Evolutionary conservation across 805 yeast genomes (phyloP).

Genomic region (Candida succiphila): DNA sequence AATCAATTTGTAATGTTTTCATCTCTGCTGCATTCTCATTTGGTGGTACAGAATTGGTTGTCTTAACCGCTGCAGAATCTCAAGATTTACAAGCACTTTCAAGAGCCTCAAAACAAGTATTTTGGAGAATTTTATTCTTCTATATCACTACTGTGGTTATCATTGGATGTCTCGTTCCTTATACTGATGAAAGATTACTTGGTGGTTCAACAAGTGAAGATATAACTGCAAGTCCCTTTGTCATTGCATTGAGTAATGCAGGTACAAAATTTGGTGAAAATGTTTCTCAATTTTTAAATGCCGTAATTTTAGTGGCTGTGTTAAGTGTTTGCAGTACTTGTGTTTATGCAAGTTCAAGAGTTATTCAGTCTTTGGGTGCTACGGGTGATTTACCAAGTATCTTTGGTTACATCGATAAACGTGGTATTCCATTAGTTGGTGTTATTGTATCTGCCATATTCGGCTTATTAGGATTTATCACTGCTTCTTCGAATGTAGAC

Average conservation of each 20-base stretch:
- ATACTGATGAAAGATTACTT: slow-evolving; percentile 39
- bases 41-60: slow-evolving; percentile 48
- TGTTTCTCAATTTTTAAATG: slow-evolving; percentile 39
- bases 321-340: slow-evolving; percentile 66
- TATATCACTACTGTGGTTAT: slow-evolving; percentile 53
- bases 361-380: slow-evolving; percentile 51
- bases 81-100: slow-evolving; percentile 64
- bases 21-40: slow-evolving; percentile 42
- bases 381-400: slow-evolving; percentile 54
- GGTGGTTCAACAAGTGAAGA: slow-evolving; percentile 45
- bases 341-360: slow-evolving; percentile 63
- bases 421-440: slow-evolving; percentile 59
- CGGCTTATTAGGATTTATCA: slow-evolving; percentile 51
- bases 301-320: slow-evolving; percentile 56
- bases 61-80: slow-evolving; percentile 65
- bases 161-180: slow-evolving; percentile 61
- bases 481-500: slow-evolving; percentile 40
- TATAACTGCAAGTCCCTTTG: slow-evolving; percentile 62
- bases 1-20: slow-evolving; percentile 40
- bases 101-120: slow-evolving; percentile 58
- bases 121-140: slow-evolving; percentile 58
- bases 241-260: slow-evolving; percentile 55
- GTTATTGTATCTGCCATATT: slow-evolving; percentile 38
- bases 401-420: slow-evolving; percentile 51
- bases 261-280: slow-evolving; percentile 58